phyloP scores from a whole-genome alignment of 2,329 filamentous ascomycete species.

The Xylariaceae sp. region DNA sequence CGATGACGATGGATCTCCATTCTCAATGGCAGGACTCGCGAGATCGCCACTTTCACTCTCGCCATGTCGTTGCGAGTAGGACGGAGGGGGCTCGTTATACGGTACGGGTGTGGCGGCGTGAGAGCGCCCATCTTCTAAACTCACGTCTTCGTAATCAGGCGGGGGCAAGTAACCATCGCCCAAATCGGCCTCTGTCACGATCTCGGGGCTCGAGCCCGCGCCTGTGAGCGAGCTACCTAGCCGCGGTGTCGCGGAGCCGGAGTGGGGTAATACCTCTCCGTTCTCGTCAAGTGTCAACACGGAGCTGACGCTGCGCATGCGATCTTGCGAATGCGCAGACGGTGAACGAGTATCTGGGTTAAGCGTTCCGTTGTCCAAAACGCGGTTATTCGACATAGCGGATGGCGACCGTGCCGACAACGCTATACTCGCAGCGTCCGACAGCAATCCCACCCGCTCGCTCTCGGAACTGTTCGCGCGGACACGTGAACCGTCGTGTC shows the following conservation, averaged over 20 bases:
- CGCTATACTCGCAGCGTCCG: conserved; percentile 62
- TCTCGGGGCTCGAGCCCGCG: conserved; percentile 49
- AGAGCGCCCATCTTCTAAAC: conserved; percentile 37
- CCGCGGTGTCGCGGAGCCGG: conserved; percentile 40
- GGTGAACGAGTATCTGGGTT: conserved; percentile 33
- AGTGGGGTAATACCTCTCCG: conserved; percentile 36
- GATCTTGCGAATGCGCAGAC: conserved; percentile 34
- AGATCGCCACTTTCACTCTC: conserved; percentile 26
- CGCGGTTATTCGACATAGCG: conserved; percentile 18
- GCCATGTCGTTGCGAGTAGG: conserved; percentile 36
- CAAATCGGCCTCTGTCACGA: conserved; percentile 46
- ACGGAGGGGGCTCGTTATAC: conserved; percentile 46
- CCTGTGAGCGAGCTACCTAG: conserved; percentile 32
- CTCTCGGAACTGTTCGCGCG: conserved; percentile 69
- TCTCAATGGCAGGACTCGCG: conserved; percentile 12
- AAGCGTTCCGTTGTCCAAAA: conserved; percentile 14
- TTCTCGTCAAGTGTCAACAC: conserved; percentile 50
- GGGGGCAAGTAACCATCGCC: conserved; percentile 45
- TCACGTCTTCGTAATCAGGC: conserved; percentile 51
- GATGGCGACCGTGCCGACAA: conserved; percentile 27
- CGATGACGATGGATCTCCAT: conserved; percentile 22
- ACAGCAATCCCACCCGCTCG: conserved; percentile 65
- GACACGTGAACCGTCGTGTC: conserved; percentile 71
- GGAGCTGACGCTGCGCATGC: conserved; percentile 49
- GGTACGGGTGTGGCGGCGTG: conserved; percentile 37